Evolutionary conservation across 192 early-diverging fungal genomes (phyloP).

Genomic region (Coemansia sp.): DNA sequence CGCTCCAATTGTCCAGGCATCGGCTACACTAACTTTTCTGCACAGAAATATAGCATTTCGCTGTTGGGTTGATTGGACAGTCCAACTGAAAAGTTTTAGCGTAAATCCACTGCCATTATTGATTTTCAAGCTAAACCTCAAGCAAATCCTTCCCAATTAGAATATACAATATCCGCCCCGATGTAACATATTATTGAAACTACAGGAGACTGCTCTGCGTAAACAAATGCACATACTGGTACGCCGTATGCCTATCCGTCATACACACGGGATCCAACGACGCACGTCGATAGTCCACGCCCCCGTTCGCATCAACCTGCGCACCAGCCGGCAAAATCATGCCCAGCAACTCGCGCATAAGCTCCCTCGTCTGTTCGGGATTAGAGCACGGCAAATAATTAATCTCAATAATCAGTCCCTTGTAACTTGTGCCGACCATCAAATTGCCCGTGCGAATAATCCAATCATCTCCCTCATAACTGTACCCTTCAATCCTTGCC

Average conservation of each 20-base stretch:
- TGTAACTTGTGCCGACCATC: constrained; percentile 53
- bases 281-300: constrained; percentile 42
- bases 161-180: too few relatives aligned
- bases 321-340: constrained; percentile 49
- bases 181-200: too few relatives aligned
- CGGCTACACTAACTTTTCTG: too few relatives aligned
- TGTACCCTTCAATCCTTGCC: constrained; percentile 50
- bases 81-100: too few relatives aligned
- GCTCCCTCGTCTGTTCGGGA: constrained; percentile 36
- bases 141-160: too few relatives aligned
- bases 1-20: too few relatives aligned
- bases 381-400: constrained; percentile 52
- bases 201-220: constrained; percentile 45
- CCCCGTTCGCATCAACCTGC: constrained; percentile 42
- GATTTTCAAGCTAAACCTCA: too few relatives aligned
- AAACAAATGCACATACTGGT: constrained; percentile 51
- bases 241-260: constrained; percentile 52
- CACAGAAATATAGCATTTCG: too few relatives aligned
- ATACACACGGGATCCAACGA: constrained; percentile 32
- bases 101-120: too few relatives aligned
- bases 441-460: constrained; percentile 47
- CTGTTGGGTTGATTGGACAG: too few relatives aligned
- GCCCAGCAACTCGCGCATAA: constrained; percentile 49
- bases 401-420: constrained; percentile 51
- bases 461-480: constrained; percentile 51